Percentiles rank a stretch among this genome's conserved stretches.
phyloP scores from a whole-genome alignment of 2,329 filamentous ascomycete genomes.

The Ophiostoma sp. region DNA sequence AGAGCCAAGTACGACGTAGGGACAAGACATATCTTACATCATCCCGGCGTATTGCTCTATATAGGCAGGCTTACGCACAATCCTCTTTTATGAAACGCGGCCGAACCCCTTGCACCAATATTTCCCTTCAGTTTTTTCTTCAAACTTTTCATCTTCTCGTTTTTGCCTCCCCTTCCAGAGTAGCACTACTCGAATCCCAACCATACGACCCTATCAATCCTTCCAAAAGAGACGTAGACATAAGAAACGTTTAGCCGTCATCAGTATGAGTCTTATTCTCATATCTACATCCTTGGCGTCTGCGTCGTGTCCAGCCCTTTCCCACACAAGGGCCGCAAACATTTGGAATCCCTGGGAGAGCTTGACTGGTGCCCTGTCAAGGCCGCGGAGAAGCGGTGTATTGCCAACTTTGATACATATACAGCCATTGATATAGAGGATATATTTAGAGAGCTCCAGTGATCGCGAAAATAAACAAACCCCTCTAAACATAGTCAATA shows the following conservation, averaged over 20 bases:
- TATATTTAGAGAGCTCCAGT: no score
- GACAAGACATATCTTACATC: background rate
- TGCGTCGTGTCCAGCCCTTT: no score
- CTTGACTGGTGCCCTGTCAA: no score
- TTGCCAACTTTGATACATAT: no score
- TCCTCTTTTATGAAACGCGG: slow-evolving; percentile 4
- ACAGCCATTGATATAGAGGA: no score
- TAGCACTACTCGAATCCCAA: background rate
- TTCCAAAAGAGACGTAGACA: background rate
- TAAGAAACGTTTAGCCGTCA: background rate
- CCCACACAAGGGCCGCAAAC: no score
- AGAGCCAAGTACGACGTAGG: background rate
- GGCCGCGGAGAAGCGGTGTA: no score
- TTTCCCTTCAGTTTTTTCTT: background rate
- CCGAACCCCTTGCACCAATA: slow-evolving; percentile 8
- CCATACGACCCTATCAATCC: background rate
- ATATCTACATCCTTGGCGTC: no score
- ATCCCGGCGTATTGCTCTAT: slow-evolving; percentile 9
- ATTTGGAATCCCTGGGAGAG: no score
- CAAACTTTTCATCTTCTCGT: background rate
- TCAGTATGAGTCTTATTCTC: background rate
- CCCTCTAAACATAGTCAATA: background rate
- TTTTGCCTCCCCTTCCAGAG: background rate
- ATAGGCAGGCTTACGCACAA: slow-evolving; percentile 9
- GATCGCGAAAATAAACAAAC: no score